phyloP scores from a whole-genome alignment of 345 rosid genomes.

The Chamaenerion angustifolium region DNA sequence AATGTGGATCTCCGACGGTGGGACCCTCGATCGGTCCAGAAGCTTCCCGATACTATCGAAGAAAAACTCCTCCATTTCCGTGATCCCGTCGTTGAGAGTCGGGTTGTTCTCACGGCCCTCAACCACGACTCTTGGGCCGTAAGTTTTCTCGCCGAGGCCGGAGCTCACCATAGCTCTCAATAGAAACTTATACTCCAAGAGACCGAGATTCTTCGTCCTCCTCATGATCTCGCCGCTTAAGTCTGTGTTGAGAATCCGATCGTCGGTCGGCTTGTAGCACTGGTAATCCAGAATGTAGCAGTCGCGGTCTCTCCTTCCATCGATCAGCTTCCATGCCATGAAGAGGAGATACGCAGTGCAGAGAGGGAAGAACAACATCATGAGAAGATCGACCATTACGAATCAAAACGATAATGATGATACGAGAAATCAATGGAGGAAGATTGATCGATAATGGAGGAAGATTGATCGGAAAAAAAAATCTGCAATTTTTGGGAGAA shows the following conservation, averaged over 20 bases:
- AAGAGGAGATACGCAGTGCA: constrained; percentile 20
- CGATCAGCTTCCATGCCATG: constrained; percentile 27
- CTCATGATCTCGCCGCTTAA: constrained; percentile 30
- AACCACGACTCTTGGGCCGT: constrained; percentile 50
- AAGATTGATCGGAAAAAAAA: too few species aligned
- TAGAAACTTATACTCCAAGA: constrained; percentile 49
- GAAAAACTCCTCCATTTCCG: constrained; percentile 82
- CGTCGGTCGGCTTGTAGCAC: constrained; percentile 44
- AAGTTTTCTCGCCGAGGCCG: constrained; percentile 58
- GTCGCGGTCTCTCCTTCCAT: constrained; percentile 25
- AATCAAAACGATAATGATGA: too few species aligned
- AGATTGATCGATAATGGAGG: too few species aligned
- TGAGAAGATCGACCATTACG: constrained; percentile 24
- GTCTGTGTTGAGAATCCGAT: constrained; percentile 36
- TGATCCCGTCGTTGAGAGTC: constrained; percentile 32
- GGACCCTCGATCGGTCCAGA: constrained; percentile 38
- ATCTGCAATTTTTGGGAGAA: too few species aligned
- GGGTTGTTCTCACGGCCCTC: constrained; percentile 48
- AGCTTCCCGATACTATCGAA: constrained; percentile 46
- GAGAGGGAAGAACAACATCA: constrained; percentile 16
- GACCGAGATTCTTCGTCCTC: constrained; percentile 37
- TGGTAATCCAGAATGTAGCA: constrained; percentile 58
- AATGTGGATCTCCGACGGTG: constrained; percentile 55
- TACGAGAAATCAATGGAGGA: too few species aligned
- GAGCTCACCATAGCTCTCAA: constrained; percentile 56